These are phyloP conservation scores for Oryza glaberrima DNA, from an alignment of 176 grass and related monocot species.

Conservation along the genomic window DNA sequence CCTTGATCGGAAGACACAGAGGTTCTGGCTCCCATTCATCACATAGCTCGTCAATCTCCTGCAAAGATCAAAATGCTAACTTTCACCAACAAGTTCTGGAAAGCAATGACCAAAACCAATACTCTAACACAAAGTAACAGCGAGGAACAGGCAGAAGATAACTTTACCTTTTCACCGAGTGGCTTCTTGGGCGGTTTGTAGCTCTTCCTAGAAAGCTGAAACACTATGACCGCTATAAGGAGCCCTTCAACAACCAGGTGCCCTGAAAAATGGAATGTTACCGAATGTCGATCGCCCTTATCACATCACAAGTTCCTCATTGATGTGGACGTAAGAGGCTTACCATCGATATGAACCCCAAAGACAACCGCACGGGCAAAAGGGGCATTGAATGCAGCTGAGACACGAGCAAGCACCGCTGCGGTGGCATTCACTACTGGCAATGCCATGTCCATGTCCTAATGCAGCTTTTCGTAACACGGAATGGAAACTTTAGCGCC, in stretches of 20 bases:
- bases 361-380: slow-evolving; percentile 81
- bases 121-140: not conserved
- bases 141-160: slow-evolving; percentile 18
- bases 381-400: slow-evolving; percentile 73
- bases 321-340: slow-evolving; percentile 12
- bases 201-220: slow-evolving; percentile 93
- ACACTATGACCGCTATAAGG: slow-evolving; percentile 84
- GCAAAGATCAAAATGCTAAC: slow-evolving; percentile 34
- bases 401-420: slow-evolving; percentile 60
- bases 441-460: slow-evolving; percentile 60
- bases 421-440: slow-evolving; percentile 70
- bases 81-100: slow-evolving; percentile 35
- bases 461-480: not conserved
- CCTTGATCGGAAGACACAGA: slow-evolving; percentile 73
- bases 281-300: slow-evolving; percentile 37
- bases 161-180: slow-evolving; percentile 77
- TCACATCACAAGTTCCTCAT: not conserved
- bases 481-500: slow-evolving; percentile 6
- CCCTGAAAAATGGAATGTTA: slow-evolving; percentile 51
- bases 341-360: slow-evolving; percentile 90
- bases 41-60: slow-evolving; percentile 98
- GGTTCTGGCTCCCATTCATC: slow-evolving; percentile 94
- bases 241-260: slow-evolving; percentile 93
- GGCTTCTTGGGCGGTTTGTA: slow-evolving; percentile 96
- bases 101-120: slow-evolving; percentile 19